A percentile compares a stretch with the other conserved stretches of the same genome.
Evolutionary conservation across 2,329 filamentous ascomycete species (phyloP).

Genomic region (Scytalidium sp.): DNA sequence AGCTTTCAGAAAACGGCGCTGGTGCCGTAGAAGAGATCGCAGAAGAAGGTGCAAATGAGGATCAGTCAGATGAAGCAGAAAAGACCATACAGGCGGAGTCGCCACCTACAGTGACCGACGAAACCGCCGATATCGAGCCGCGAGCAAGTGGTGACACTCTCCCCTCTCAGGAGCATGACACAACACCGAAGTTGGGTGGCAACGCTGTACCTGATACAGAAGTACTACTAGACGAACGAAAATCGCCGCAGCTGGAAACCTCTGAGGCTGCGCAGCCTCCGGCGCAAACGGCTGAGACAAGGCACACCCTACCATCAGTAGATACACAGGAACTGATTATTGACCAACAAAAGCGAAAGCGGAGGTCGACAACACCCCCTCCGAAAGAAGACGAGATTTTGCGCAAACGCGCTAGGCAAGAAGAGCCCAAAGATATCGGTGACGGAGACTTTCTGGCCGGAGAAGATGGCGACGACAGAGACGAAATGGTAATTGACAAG

Average conservation of each 20-base stretch:
- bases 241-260: conserved; percentile 5
- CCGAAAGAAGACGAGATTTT: conserved; percentile 50
- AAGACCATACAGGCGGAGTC: conserved; percentile 7
- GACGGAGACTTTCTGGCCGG: background rate
- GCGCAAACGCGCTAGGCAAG: conserved; percentile 52
- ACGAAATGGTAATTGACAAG: background rate
- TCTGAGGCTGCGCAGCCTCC: conserved; percentile 14
- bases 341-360: conserved; percentile 64
- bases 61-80: background rate
- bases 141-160: conserved; percentile 4
- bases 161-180: background rate
- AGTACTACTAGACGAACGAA: background rate
- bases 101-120: background rate
- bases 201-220: background rate
- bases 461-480: background rate
- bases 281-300: conserved; percentile 10
- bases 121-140: background rate
- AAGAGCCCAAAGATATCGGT: conserved; percentile 10
- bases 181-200: background rate
- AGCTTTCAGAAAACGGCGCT: conserved; percentile 28
- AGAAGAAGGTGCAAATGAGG: background rate
- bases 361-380: conserved; percentile 60
- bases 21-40: conserved; percentile 21
- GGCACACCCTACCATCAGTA: conserved; percentile 17
- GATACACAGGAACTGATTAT: conserved; percentile 36